Evolutionary conservation across 331 rosid genomes (phyloP).

Genomic region (Phaseolus coccineus): DNA sequence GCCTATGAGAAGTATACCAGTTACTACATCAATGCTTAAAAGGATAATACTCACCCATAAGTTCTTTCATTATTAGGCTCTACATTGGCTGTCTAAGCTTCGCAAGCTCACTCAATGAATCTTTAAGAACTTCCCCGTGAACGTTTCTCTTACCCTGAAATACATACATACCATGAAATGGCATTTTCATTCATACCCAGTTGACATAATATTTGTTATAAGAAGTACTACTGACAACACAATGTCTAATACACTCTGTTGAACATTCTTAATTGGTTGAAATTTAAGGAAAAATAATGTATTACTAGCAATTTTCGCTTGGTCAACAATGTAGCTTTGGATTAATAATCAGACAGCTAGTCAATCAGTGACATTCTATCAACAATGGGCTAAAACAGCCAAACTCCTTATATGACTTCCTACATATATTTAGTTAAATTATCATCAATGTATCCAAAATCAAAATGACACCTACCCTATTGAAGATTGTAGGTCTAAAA

Average conservation of each 20-base stretch:
- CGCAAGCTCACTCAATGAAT: conserved; percentile 63
- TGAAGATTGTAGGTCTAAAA: conserved; percentile 2
- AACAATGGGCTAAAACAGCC: neutral
- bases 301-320: neutral
- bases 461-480: conserved; percentile 6
- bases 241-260: neutral
- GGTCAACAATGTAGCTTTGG: conserved; percentile 3
- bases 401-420: neutral
- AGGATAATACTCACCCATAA: conserved; percentile 47
- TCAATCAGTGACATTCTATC: neutral
- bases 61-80: conserved; percentile 38
- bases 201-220: neutral
- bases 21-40: conserved; percentile 25
- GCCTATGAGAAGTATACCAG: neutral
- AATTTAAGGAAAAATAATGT: neutral
- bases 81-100: conserved; percentile 55
- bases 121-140: conserved; percentile 56
- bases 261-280: neutral
- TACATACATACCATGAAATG: conserved; percentile 29
- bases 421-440: neutral
- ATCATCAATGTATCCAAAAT: conserved; percentile 19
- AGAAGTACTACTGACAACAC: neutral
- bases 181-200: neutral
- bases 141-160: conserved; percentile 62
- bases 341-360: conserved; percentile 24